Evolutionary conservation across 495 filamentous ascomycete species (phyloP), one percentile per base, ranked within the genome.

Genomic region (Podospora australis): DNA sequence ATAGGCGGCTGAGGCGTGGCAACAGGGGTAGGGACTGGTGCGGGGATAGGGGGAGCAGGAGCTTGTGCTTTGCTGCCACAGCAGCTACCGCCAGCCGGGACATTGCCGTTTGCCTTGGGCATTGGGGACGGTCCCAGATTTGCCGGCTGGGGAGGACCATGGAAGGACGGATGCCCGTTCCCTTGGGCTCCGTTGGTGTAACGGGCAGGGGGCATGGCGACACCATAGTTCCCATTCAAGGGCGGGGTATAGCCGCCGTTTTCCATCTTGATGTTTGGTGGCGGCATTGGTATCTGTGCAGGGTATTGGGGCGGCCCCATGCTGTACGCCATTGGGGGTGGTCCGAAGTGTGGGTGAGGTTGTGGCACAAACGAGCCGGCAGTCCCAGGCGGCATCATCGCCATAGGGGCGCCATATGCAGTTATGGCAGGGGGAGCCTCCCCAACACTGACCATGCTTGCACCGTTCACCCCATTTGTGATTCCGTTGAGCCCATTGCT

Each of bases 251-350:
- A n/a, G 11, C 34, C 44, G 6, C 47, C 46, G 19, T 59, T 40
- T 25, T 53, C 56, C 17, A 35, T 28, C 22, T 62, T 60, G 38
- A 56, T 34, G 6, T 36, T 35, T 11, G 56, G 56, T 11, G 56
- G 56, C 3, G 47, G 49, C 26, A 53, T 25, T 1, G 42, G 52
- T 20, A 45, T 45, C 34, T 49, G 25, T 29, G 29, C 50, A 9
- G 53, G 2, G 35, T 57, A 62, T 14, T 42, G 53, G 19, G 47
- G 35, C 21, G 32, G 32, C 13, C n/a, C 13, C 40, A 43, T 43
- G n/a, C 28, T 7, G 16, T 21, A 11, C 20, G 40, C 11, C 38
- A 40, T 43, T 21, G 1, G 11, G 4, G 22, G 40, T 3, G 36
- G 30, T 2, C 38, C 40, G 39, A 20, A 56, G 53, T 16, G 20